Evolutionary conservation across 768 basidiomycete species (phyloP), one percentile per base, ranked within the genome.

Genomic region (Ephemerocybe angulata): DNA sequence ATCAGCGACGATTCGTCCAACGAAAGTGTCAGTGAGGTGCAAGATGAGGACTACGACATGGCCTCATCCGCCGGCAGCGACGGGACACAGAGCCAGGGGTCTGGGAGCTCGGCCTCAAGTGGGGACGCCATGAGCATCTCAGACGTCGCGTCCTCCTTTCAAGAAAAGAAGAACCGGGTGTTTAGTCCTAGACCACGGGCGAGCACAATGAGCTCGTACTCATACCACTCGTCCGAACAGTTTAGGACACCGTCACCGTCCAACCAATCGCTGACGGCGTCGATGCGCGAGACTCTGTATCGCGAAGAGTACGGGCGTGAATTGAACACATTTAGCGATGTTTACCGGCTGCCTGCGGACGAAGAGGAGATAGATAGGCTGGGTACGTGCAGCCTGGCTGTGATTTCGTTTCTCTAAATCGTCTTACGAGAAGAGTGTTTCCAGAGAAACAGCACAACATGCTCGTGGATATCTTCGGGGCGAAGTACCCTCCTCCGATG

Each of bases 331-430:
- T 87, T 87, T 59, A 90, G 89, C 1, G 86, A 90, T 42, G 78
- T 91, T 3, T 92, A 92, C 63, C 79, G 79, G 37, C 72, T 92
- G 27, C 87, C 89, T 11, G 90, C 87, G 25, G 89, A 91, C 58
- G 85, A 86, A 8, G 86, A 88, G 61, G 90, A 91, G 59, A 69
- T 88, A 22, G 76, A 82, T 27, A 79, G 88, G 53, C 78, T 90
- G 30, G 79, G 88, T 88, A 58, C 43, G 81, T 69, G 19, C 25
- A 35, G 19, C 52, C 40, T 27, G 33, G 22, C 50, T 10, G 35
- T 13, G 22, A 24, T 6, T 4, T 38, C 38, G 47, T 56, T 55
- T 56, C n/a, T 15, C 10, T 53, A 27, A 41, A 27, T 58, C 38
- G 21, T 50, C 33, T 40, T 50, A 27, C 56, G 59, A 52, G 17